Conservation (phyloP, 2,329 filamentous ascomycete species). For the Passalora sequoiae region DNA sequence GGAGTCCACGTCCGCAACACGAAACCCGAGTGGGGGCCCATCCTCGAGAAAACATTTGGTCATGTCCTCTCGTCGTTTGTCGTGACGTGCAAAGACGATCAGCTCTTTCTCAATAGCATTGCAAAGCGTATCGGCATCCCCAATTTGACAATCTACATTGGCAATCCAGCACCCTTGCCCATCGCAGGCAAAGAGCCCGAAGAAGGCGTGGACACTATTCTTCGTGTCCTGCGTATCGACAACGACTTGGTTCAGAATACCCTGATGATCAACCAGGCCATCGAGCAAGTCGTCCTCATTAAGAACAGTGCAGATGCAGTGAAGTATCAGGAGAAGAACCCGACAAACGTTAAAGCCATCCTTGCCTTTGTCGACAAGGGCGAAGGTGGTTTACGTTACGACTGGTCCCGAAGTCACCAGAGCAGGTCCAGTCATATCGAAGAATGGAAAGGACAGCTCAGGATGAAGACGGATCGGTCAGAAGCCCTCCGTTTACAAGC, state of each 20-base stretch:
- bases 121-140: conserved; percentile 56
- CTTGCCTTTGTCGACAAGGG: conserved; percentile 57
- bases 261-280: conserved; percentile 72
- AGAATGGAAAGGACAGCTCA: conserved; percentile 51
- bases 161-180: conserved; percentile 52
- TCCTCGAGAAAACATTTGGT: conserved; percentile 76
- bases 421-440: conserved; percentile 50
- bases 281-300: conserved; percentile 82
- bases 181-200: conserved; percentile 69
- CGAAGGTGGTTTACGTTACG: conserved; percentile 58
- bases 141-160: conserved; percentile 56
- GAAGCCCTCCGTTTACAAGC: conserved; percentile 39
- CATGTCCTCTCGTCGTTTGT: conserved; percentile 68
- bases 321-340: conserved; percentile 51
- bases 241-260: conserved; percentile 72
- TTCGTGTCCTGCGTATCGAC: conserved; percentile 74
- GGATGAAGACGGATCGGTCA: conserved; percentile 46
- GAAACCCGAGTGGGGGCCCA: conserved; percentile 74
- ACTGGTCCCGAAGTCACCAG: conserved; percentile 45
- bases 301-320: conserved; percentile 64
- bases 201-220: conserved; percentile 64
- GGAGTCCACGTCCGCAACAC: conserved; percentile 70
- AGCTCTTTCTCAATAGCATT: conserved; percentile 59
- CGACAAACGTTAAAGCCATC: conserved; percentile 65
- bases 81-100: conserved; percentile 71